A percentile compares a stretch with the other conserved stretches of the same genome.
Conservation (phyloP, 1,139 yeast species). For the Zygoascus hellenicus region DNA sequence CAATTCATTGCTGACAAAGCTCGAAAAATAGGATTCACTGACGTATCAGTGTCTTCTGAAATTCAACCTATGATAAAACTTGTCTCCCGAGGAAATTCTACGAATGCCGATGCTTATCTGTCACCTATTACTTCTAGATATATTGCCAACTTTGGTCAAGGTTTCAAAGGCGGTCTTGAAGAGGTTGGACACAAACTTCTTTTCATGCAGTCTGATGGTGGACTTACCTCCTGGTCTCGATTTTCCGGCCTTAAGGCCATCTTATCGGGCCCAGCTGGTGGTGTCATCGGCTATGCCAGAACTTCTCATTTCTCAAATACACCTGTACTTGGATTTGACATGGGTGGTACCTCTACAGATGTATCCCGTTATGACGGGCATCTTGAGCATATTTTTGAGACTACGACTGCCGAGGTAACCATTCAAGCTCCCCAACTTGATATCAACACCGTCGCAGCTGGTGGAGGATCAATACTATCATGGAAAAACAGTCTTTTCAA, state of each 20-base stretch:
- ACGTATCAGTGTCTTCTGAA: conserved; percentile 59
- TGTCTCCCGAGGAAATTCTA: conserved; percentile 64
- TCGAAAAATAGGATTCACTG: conserved; percentile 50
- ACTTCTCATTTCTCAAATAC: conserved; percentile 36
- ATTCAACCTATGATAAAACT: conserved; percentile 70
- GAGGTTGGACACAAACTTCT: conserved; percentile 41
- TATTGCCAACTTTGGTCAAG: conserved; percentile 53
- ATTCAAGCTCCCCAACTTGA: conserved; percentile 54
- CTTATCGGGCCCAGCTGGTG: conserved; percentile 56
- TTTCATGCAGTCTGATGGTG: conserved; percentile 59
- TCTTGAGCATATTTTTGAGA: conserved; percentile 49
- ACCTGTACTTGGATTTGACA: conserved; percentile 48
- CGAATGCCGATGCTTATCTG: conserved; percentile 71
- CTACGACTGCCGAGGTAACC: conserved; percentile 49
- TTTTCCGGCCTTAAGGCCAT: conserved; percentile 50
- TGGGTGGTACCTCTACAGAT: conserved; percentile 60
- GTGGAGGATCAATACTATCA: conserved; percentile 49
- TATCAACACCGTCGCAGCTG: conserved; percentile 56
- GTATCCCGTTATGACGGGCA: conserved; percentile 47
- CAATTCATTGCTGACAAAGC: conserved; percentile 53
- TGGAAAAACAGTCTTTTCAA: conserved; percentile 48
- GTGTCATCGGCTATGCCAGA: conserved; percentile 51
- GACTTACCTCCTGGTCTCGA: conserved; percentile 43
- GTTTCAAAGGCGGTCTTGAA: conserved; percentile 49
- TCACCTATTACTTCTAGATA: conserved; percentile 67